A percentile compares a stretch with the other conserved stretches of the same genome.
These are phyloP conservation scores for Geotrichum europaeum DNA, from an alignment of 1,139 yeast genomes.

Conservation along the genomic window DNA sequence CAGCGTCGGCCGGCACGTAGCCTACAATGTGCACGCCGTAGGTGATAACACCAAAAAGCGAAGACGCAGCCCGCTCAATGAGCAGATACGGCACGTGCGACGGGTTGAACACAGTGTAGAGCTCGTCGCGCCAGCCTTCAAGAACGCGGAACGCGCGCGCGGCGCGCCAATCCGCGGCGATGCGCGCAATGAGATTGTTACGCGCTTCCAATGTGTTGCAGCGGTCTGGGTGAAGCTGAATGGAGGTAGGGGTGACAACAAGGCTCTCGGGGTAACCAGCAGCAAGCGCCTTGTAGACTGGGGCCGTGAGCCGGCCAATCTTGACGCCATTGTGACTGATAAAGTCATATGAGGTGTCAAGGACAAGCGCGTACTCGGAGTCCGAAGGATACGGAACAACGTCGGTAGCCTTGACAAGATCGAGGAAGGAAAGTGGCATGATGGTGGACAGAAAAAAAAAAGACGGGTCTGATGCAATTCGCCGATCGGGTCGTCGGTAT, in stretches of 20 bases:
- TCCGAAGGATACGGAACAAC: constrained; percentile 40
- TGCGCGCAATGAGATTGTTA: constrained; percentile 39
- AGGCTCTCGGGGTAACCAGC: constrained; percentile 34
- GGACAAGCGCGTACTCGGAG: constrained; percentile 23
- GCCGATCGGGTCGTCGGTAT: not conserved
- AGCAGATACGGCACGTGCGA: constrained; percentile 51
- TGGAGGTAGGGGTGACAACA: constrained; percentile 32
- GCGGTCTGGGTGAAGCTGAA: constrained; percentile 25
- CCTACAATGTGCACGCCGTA: constrained; percentile 90
- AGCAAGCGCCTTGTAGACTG: constrained; percentile 41
- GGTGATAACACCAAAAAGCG: constrained; percentile 75
- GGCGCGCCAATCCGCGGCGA: constrained; percentile 44
- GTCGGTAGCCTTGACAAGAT: constrained; percentile 45
- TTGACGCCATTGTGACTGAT: constrained; percentile 46
- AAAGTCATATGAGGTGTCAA: constrained; percentile 37
- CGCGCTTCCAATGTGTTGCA: constrained; percentile 45
- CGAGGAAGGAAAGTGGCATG: constrained; percentile 22
- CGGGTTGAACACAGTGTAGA: constrained; percentile 64
- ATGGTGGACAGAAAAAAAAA: not conserved
- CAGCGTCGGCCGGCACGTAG: constrained; percentile 45
- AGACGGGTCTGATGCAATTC: too few relatives aligned
- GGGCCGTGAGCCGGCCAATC: constrained; percentile 50
- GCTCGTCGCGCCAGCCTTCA: constrained; percentile 84
- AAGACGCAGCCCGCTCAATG: constrained; percentile 76
- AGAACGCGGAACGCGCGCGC: constrained; percentile 40